These are phyloP conservation scores for Samsoniella hepiali DNA, from an alignment of 2,329 filamentous ascomycete genomes.

Conservation along the genomic window DNA sequence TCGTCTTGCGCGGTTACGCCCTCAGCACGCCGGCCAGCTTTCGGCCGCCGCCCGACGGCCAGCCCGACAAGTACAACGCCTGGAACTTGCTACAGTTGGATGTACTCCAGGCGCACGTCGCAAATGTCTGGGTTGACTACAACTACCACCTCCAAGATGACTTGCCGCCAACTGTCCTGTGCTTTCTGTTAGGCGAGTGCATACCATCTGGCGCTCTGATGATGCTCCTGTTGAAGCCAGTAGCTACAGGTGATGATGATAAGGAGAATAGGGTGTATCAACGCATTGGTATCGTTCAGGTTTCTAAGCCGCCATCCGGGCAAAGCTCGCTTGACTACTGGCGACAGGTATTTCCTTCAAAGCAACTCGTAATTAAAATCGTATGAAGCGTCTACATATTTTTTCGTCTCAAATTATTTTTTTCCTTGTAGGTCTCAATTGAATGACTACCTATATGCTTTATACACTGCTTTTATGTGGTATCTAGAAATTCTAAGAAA, in stretches of 20 bases:
- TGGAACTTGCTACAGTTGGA: conserved; percentile 15
- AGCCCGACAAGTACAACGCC: neutral
- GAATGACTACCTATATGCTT: neutral
- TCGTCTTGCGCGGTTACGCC: too few species aligned
- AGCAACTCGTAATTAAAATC: neutral
- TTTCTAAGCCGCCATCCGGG: neutral
- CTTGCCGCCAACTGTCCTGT: neutral
- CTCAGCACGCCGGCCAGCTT: too few species aligned
- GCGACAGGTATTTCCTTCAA: neutral
- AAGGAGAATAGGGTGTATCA: neutral
- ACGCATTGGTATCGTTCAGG: neutral
- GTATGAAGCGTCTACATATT: neutral
- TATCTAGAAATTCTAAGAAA: conserved; percentile 22
- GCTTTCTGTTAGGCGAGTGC: conserved; percentile 17
- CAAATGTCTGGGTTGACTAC: conserved; percentile 19
- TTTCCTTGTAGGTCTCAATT: neutral
- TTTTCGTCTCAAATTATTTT: neutral
- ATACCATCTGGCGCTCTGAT: conserved; percentile 5
- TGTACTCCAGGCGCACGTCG: conserved; percentile 10
- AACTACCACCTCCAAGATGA: conserved; percentile 9
- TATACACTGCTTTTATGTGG: neutral
- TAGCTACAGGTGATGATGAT: neutral
- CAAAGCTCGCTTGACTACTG: neutral
- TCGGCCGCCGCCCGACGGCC: too few species aligned
- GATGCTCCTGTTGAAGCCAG: neutral